Base-by-base conservation (phyloP, 768 basidiomycete genomes). In the Amanita rubescens region DNA sequence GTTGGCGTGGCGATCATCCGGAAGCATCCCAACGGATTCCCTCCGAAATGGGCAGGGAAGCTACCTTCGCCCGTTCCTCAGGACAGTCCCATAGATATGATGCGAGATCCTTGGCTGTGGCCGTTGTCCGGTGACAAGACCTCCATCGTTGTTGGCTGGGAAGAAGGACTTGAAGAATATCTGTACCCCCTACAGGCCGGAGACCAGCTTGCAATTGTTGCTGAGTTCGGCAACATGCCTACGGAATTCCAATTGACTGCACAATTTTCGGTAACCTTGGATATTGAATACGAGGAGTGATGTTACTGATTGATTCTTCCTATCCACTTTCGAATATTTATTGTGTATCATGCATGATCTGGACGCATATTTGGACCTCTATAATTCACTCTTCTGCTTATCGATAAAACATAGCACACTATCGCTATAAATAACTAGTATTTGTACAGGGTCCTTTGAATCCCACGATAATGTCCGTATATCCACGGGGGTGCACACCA, bases 241-340 rank as follows among this genome's bases (percentile, higher is more conserved):
- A 24, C 14, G 22, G 15, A 17, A 12, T 39, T 35, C 15, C 20
- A 9, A 12, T 1, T 27, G 20, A 8, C 27, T 8, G 27, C 27
- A 30, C 34, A 39, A 30, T 37, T 50, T 17, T 50, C 37, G 20
- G 49, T 50, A 8, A 39, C 20, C 22, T 15, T 50, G 15, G 15
- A 50, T 15, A 15, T 50, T 6, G 49, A 38, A 10, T 50, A 50
- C 12, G 49, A 49, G n/a, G n/a, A n/a, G n/a, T n/a, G n/a, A n/a
- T n/a, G n/a, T n/a, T n/a, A n/a, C n/a, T n/a, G n/a, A n/a, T n/a
- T n/a, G n/a, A n/a, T n/a, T n/a, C n/a, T n/a, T n/a, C n/a, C n/a
- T n/a, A n/a, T n/a, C n/a, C n/a, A n/a, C n/a, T n/a, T n/a, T n/a
- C n/a, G n/a, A n/a, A n/a, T n/a, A n/a, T n/a, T n/a, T n/a, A n/a